Evolutionary conservation across 2,329 filamentous ascomycete species (phyloP).

Genomic region (Sporothrix protearum): DNA sequence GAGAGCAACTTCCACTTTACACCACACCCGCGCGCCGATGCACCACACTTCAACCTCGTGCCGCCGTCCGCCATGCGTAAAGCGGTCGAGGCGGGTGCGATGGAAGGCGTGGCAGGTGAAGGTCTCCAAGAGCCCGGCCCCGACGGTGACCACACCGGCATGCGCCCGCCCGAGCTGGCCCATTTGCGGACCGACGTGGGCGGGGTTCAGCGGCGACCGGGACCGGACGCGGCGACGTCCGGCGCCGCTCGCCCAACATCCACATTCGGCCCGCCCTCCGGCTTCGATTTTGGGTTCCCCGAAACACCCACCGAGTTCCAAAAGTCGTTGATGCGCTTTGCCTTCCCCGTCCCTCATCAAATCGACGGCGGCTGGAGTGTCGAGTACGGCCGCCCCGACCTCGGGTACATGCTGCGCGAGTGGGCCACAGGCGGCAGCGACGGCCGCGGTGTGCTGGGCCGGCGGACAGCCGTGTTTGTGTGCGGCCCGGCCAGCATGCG

Average conservation of each 20-base stretch:
- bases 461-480: conserved; percentile 83
- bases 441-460: conserved; percentile 67
- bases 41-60: conserved; percentile 58
- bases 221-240: too few species aligned
- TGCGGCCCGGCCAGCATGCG: conserved; percentile 87
- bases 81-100: conserved; percentile 17
- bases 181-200: conserved; percentile 52
- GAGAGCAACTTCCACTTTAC: conserved; percentile 56
- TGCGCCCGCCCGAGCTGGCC: conserved; percentile 52
- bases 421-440: conserved; percentile 69
- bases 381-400: conserved; percentile 85
- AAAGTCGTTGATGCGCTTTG: conserved; percentile 85
- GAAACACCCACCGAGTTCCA: conserved; percentile 82
- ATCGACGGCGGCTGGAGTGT: conserved; percentile 81
- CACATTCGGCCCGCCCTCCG: conserved; percentile 57
- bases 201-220: conserved; percentile 27
- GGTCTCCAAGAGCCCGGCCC: conserved; percentile 21
- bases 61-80: conserved; percentile 35
- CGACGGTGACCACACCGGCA: conserved; percentile 21
- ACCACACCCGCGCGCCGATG: conserved; percentile 46
- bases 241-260: conserved; percentile 45
- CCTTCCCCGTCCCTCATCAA: conserved; percentile 67
- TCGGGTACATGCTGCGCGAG: conserved; percentile 80
- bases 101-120: conserved; percentile 19
- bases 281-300: conserved; percentile 79